Evolutionary conservation across 106 monocot species (phyloP), one percentile per base, ranked within the genome.

Genomic region (Acorus calamus): DNA sequence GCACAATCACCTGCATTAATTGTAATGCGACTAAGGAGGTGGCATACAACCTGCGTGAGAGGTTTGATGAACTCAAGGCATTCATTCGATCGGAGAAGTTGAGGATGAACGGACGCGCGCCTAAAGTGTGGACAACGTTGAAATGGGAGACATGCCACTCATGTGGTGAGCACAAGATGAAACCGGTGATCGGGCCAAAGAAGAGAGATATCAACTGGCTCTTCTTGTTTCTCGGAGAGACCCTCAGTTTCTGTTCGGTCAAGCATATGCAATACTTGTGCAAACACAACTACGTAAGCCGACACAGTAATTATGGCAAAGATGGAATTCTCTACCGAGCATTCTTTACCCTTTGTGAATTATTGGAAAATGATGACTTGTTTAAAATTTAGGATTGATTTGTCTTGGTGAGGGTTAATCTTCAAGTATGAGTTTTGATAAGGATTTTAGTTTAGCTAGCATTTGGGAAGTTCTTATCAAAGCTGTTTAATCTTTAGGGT

Each of bases 171-270:
- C 42, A 10, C 7, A 8, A 3, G 42, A n/a, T 71, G 52, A 60
- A 8, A 12, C 70, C 70, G 7, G 70, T 62, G 46, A 54, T 61
- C 14, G 61, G 53, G 5, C 0, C 12, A 6, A 62, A 71, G 70
- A 71, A 71, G 47, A 43, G 62, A 0, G 9, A 11, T 11, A 71
- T 71, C 70, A 62, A 71, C 62, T 71, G 70, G 70, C 70, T 71
- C 7, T 71, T 71, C 70, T 9, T 71, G 60, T 52, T 71, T 0
- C 61, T 71, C 3, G 53, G 61, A 4, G 44, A 54, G 12, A 61
- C 61, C 10, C 10, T 71, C 28, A 53, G 70, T 5, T 8, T 7
- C 14, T 71, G 70, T 54, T 42, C 70, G 5, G 41, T 71, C 0
- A 53, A 62, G 44, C 70, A 62, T 9, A 52, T 71, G 44, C 51